phyloP scores from a whole-genome alignment of 2,329 filamentous ascomycete genomes.

The Fusarium incarnatum region DNA sequence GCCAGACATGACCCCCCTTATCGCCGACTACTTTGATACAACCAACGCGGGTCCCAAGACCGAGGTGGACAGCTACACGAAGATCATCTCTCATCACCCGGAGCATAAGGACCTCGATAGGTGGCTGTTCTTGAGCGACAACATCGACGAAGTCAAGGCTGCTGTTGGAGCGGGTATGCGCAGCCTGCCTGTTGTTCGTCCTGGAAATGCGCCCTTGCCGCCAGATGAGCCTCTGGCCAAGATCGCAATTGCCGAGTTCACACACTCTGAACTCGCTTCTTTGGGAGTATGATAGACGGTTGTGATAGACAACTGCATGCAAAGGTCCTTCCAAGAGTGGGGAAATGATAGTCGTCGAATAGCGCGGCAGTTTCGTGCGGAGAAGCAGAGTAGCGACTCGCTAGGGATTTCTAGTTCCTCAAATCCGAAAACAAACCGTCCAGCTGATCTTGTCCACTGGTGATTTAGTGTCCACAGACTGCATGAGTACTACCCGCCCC shows the following conservation, averaged over 20 bases:
- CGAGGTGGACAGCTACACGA: slow-evolving; percentile 73
- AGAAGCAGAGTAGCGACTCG: slow-evolving; percentile 41
- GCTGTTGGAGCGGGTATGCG: slow-evolving; percentile 72
- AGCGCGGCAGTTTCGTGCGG: slow-evolving; percentile 41
- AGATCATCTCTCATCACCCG: slow-evolving; percentile 64
- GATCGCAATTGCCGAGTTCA: slow-evolving; percentile 53
- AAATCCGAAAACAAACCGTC: slow-evolving; percentile 40
- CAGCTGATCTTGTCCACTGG: slow-evolving; percentile 40
- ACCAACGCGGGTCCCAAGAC: slow-evolving; percentile 82
- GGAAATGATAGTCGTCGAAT: slow-evolving; percentile 34
- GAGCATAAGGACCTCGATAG: slow-evolving; percentile 58
- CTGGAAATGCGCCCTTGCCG: slow-evolving; percentile 75
- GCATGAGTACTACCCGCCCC: slow-evolving; percentile 35
- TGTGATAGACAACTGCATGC: slow-evolving; percentile 38
- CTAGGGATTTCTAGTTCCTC: slow-evolving; percentile 43
- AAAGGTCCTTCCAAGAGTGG: slow-evolving; percentile 34
- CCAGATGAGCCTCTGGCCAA: slow-evolving; percentile 56
- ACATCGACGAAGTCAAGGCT: slow-evolving; percentile 75
- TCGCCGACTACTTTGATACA: slow-evolving; percentile 81
- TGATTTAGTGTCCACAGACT: slow-evolving; percentile 36
- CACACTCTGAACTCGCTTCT: slow-evolving; percentile 39
- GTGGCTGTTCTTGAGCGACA: slow-evolving; percentile 86
- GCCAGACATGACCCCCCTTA: slow-evolving; percentile 68
- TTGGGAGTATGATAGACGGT: slow-evolving; percentile 35
- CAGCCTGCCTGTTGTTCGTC: slow-evolving; percentile 71